Evolutionary conservation across 345 rosid genomes (phyloP).

Genomic region (Brassica incana): DNA sequence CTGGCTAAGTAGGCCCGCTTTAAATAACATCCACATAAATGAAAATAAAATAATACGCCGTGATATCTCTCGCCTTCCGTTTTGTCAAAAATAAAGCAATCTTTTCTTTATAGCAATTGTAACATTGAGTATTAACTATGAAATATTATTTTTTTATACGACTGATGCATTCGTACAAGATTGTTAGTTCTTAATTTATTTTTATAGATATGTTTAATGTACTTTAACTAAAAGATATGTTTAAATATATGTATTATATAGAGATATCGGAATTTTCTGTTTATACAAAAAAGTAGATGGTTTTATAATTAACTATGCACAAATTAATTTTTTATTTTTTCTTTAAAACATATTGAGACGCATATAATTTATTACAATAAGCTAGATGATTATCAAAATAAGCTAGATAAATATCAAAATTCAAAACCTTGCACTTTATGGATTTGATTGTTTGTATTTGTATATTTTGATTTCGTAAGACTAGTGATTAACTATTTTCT

Average conservation of each 20-base stretch:
- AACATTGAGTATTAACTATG: not conserved
- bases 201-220: not conserved
- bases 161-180: not conserved
- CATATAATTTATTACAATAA: not conserved
- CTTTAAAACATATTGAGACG: not conserved
- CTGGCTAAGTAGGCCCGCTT: slow-evolving; percentile 3
- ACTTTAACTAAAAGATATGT: not conserved
- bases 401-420: not conserved
- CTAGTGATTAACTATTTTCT: not conserved
- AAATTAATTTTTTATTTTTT: not conserved
- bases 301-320: not conserved
- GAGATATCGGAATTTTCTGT: not conserved
- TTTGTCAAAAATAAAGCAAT: not conserved
- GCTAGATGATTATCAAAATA: not conserved
- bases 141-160: not conserved
- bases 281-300: not conserved
- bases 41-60: not conserved
- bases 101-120: not conserved
- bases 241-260: not conserved
- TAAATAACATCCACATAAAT: slow-evolving; percentile 3
- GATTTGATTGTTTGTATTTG: not conserved
- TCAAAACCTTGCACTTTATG: not conserved
- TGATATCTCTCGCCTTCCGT: slow-evolving; percentile 2
- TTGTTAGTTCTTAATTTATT: not conserved
- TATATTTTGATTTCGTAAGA: not conserved